Evolutionary conservation across 2,329 filamentous ascomycete species (phyloP).

Genomic region (Sporothrix dimorphospora): DNA sequence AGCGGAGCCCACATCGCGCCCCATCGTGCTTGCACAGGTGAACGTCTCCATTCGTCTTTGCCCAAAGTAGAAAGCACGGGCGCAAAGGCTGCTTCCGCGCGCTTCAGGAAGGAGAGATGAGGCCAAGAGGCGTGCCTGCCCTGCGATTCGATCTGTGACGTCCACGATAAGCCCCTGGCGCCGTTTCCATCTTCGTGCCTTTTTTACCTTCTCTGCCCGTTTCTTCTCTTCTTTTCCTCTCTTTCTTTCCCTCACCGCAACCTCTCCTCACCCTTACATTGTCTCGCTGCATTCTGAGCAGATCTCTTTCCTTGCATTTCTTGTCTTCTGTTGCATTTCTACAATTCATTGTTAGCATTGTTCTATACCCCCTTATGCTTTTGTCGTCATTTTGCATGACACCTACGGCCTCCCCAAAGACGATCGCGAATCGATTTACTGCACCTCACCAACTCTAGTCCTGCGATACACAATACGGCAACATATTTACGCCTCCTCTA

Average conservation of each 20-base stretch:
- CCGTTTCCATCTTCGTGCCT: background rate
- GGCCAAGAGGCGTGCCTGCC: background rate
- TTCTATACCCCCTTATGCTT: constrained; percentile 13
- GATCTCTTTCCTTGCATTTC: background rate
- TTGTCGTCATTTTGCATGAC: background rate
- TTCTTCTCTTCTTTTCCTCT: background rate
- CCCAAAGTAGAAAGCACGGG: constrained; percentile 16
- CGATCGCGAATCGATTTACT: background rate
- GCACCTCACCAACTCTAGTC: background rate
- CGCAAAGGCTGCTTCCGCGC: constrained; percentile 18
- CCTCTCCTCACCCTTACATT: background rate
- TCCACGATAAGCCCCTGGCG: background rate
- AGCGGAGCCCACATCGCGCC: constrained; percentile 1
- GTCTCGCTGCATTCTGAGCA: background rate
- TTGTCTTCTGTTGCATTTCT: constrained; percentile 15
- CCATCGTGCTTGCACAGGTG: background rate
- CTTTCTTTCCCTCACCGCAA: background rate
- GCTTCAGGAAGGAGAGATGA: constrained; percentile 1
- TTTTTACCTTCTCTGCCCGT: constrained; percentile 3
- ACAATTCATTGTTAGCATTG: constrained; percentile 19
- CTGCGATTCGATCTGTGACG: constrained; percentile 21
- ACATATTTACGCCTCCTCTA: background rate
- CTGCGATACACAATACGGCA: background rate
- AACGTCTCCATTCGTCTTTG: background rate
- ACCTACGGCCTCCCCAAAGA: background rate